Evolutionary conservation across 306 rosid genomes (phyloP), one percentile per base, ranked within the genome.

Genomic region (Chamaecrista fasciculata): DNA sequence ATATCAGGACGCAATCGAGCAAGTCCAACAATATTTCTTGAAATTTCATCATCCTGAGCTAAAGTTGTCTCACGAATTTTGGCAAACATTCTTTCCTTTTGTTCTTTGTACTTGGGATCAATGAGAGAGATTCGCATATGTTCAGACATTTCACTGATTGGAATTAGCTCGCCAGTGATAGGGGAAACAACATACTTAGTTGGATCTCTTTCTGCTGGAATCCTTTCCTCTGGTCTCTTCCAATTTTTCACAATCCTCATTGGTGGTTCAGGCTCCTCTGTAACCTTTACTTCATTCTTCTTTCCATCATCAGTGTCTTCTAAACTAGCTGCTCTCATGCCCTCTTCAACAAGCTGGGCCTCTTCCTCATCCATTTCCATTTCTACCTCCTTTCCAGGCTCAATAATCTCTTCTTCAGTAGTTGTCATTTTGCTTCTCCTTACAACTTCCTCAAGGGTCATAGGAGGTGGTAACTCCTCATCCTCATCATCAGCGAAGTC

Each of bases 341-440:
- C 97, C 84, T 94, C 98, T 83, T 82, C 92, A 76, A 94, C 92
- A 79, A 94, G 96, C 51, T 85, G 98, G 76, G 88, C 87, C 85
- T 90, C 97, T 73, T 94, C 98, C 52, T 88, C 98, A 10, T 90
- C 97, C 97, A 94, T 94, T 79, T 94, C 98, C 98, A 94, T 90
- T 75, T 94, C 98, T 31, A 90, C 82, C 82, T 86, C 97, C 84
- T 88, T 94, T 14, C 81, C 89, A 50, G 95, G 98, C 81, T 90
- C 95, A 65, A 85, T 75, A 28, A 72, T 33, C 53, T 90, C 96
- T 73, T 90, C 98, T 71, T 90, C 97, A 74, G 77, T 67, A 64
- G 86, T 50, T 2, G 96, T 10, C 56, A 79, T 43, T 86, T 90
- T 90, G 83, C 96, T 94, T 82, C 92, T 94, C 85, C 96, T 90